Conservation (phyloP, 768 basidiomycete genomes). For the Boletus barrowsii region DNA sequence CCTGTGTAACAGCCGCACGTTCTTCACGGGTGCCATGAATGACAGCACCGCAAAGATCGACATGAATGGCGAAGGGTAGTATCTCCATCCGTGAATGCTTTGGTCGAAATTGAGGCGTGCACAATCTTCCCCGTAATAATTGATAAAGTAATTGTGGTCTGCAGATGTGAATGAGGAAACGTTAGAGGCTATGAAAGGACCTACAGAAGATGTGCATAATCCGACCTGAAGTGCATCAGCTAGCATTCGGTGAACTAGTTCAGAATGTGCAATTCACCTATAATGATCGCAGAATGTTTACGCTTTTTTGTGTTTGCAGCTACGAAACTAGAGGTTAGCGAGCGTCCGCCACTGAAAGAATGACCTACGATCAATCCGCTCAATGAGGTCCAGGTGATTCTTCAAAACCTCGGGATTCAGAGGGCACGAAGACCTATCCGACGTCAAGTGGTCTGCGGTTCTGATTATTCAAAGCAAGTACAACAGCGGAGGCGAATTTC, state of each 20-base stretch:
- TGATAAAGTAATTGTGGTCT: slow-evolving; percentile 37
- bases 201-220: slow-evolving; percentile 30
- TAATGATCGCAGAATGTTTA: slow-evolving; percentile 20
- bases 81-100: slow-evolving; percentile 28
- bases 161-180: slow-evolving; percentile 1
- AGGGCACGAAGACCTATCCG: slow-evolving; percentile 23
- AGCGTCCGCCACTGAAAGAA: not conserved
- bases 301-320: slow-evolving; percentile 7
- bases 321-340: slow-evolving; percentile 5
- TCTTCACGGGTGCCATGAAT: slow-evolving; percentile 49
- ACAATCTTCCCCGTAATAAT: slow-evolving; percentile 43
- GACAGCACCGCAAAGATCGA: slow-evolving; percentile 39
- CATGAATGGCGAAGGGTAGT: slow-evolving; percentile 37
- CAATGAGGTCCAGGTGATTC: slow-evolving; percentile 25
- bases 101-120: slow-evolving; percentile 39
- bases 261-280: slow-evolving; percentile 12
- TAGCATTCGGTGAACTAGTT: not conserved
- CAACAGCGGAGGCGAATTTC: not conserved
- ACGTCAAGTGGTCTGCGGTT: slow-evolving; percentile 27
- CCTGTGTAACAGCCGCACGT: slow-evolving; percentile 42
- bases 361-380: slow-evolving; percentile 22
- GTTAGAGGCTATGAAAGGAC: not conserved
- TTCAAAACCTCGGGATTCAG: slow-evolving; percentile 18
- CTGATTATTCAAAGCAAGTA: not conserved
- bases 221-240: slow-evolving; percentile 20